phyloP scores from a whole-genome alignment of 2,329 filamentous ascomycete species.

The Colletotrichum spinosum region DNA sequence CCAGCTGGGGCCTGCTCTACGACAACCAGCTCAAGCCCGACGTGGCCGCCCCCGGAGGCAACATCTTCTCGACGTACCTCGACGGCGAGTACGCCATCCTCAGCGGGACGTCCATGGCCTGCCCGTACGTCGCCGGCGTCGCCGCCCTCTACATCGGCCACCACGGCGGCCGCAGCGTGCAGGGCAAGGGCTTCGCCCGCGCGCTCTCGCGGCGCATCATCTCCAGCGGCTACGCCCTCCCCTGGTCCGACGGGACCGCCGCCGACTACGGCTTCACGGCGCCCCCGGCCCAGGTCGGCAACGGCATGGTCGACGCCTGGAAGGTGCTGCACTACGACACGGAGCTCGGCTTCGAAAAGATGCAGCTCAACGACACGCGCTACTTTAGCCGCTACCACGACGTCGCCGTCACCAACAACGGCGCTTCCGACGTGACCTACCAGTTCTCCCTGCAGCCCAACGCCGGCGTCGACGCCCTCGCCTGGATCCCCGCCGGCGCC shows the following conservation, averaged over 20 bases:
- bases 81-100: slow-evolving; percentile 53
- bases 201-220: slow-evolving; percentile 48
- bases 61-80: slow-evolving; percentile 56
- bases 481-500: slow-evolving; percentile 31
- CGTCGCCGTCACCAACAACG: slow-evolving; percentile 51
- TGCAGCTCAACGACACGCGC: slow-evolving; percentile 59
- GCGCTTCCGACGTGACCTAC: slow-evolving; percentile 48
- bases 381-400: slow-evolving; percentile 48
- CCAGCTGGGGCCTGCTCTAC: slow-evolving; percentile 56
- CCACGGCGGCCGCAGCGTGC: slow-evolving; percentile 45
- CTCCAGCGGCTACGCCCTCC: slow-evolving; percentile 45
- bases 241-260: slow-evolving; percentile 46
- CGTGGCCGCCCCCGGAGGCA: slow-evolving; percentile 55
- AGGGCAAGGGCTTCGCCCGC: slow-evolving; percentile 47
- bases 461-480: slow-evolving; percentile 51
- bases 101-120: slow-evolving; percentile 61
- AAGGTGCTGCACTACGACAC: slow-evolving; percentile 54
- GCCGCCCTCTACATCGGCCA: slow-evolving; percentile 49
- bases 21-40: slow-evolving; percentile 58
- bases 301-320: slow-evolving; percentile 55
- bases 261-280: slow-evolving; percentile 41
- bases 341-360: slow-evolving; percentile 52
- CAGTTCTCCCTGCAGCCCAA: slow-evolving; percentile 44
- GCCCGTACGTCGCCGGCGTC: slow-evolving; percentile 54
- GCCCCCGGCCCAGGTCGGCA: slow-evolving; percentile 54